Percentiles rank a stretch among this genome's conserved stretches.
Conservation (phyloP, 2,329 filamentous ascomycete species). For the Epichloe bromicola region DNA sequence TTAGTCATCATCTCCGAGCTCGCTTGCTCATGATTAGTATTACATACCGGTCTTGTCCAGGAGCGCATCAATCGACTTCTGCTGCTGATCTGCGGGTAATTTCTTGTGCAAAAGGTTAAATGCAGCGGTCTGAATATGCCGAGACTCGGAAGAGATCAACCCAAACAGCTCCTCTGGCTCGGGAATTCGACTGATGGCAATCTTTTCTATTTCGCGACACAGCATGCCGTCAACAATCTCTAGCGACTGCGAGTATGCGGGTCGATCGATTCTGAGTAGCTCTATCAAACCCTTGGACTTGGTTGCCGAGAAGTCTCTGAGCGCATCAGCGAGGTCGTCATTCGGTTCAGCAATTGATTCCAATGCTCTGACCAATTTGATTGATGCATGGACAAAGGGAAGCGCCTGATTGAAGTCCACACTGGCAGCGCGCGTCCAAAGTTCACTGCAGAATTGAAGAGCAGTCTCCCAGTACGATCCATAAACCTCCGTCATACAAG, state of each 20-base stretch:
- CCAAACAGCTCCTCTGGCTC: slow-evolving; percentile 60
- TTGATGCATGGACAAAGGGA: slow-evolving; percentile 55
- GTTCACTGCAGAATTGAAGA: slow-evolving; percentile 42
- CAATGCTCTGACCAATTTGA: slow-evolving; percentile 56
- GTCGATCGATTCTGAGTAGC: slow-evolving; percentile 43
- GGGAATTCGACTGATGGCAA: slow-evolving; percentile 48
- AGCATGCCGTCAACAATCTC: slow-evolving; percentile 66
- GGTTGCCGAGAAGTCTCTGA: slow-evolving; percentile 44
- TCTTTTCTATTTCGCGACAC: slow-evolving; percentile 51
- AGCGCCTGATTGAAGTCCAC: slow-evolving; percentile 35
- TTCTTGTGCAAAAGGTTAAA: slow-evolving; percentile 69
- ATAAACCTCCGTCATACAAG: slow-evolving; percentile 68
- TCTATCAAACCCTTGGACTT: slow-evolving; percentile 47
- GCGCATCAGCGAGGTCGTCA: slow-evolving; percentile 70
- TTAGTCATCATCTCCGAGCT: background rate
- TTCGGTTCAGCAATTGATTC: slow-evolving; percentile 59
- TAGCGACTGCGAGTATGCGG: slow-evolving; percentile 46
- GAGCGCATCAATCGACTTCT: slow-evolving; percentile 66
- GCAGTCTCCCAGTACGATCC: slow-evolving; percentile 72
- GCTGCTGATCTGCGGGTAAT: slow-evolving; percentile 67
- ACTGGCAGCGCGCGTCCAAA: slow-evolving; percentile 39
- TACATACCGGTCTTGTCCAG: slow-evolving; percentile 50
- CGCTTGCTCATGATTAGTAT: background rate
- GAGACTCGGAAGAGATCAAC: slow-evolving; percentile 62
- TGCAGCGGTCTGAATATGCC: slow-evolving; percentile 63